Conservation (phyloP, 2,329 filamentous ascomycete species). For the Alternaria metachromatica region DNA sequence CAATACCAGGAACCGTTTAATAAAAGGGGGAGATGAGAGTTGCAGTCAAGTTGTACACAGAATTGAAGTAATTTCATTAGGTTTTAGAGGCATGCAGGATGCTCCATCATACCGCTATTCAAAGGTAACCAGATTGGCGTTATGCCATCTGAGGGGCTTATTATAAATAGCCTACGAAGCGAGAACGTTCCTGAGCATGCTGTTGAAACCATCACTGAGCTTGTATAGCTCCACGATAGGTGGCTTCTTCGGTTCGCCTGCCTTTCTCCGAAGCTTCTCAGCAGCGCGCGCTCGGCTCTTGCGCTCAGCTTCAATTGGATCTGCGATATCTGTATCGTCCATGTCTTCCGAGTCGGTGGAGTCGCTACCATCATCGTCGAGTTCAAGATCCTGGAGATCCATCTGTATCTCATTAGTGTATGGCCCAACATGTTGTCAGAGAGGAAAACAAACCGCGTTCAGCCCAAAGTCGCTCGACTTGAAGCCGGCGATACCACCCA, state of each 20-base stretch:
- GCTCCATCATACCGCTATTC: neutral
- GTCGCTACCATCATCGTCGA: conserved; percentile 70
- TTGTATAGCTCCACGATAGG: conserved; percentile 79
- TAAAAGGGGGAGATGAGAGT: neutral
- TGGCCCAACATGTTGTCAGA: neutral
- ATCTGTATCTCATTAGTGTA: conserved; percentile 47
- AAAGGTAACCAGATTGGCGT: neutral
- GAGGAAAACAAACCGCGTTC: conserved; percentile 66
- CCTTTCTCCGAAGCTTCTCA: conserved; percentile 78
- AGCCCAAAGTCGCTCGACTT: conserved; percentile 87
- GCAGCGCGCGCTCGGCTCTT: conserved; percentile 77
- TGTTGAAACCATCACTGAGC: conserved; percentile 78
- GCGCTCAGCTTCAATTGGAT: conserved; percentile 87
- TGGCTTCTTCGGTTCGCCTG: conserved; percentile 85
- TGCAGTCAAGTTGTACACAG: neutral
- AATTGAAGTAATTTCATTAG: neutral
- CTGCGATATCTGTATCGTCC: conserved; percentile 75
- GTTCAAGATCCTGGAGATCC: conserved; percentile 84
- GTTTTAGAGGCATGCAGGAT: neutral
- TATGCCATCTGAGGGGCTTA: neutral
- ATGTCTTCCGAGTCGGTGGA: conserved; percentile 62
- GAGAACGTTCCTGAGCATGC: conserved; percentile 81
- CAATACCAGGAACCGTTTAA: neutral
- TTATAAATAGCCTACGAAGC: conserved; percentile 53
- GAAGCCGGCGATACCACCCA: conserved; percentile 62